These are phyloP conservation scores for Amaranthus hypochondriacus DNA, from an alignment of 148 eudicot species.

Conservation along the genomic window DNA sequence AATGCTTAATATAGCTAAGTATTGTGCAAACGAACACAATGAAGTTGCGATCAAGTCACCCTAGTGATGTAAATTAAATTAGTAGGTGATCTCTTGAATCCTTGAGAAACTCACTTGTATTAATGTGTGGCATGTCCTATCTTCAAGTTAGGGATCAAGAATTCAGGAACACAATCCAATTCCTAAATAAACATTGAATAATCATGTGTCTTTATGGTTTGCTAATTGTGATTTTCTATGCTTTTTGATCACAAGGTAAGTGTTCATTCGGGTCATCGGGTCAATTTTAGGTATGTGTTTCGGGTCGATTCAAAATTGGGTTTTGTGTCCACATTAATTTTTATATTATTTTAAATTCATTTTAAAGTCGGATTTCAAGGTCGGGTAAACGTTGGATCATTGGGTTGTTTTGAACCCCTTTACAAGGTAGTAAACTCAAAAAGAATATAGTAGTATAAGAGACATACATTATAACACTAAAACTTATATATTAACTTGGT, in stretches of 20 bases:
- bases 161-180: background rate
- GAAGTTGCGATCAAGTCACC: constrained; percentile 21
- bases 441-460: background rate
- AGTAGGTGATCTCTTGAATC: constrained; percentile 4
- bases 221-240: no score
- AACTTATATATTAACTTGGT: background rate
- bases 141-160: background rate
- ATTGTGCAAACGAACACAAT: constrained; percentile 35
- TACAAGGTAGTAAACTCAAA: background rate
- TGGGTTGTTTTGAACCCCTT: no score
- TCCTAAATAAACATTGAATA: background rate
- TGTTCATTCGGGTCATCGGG: no score
- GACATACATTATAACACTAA: background rate
- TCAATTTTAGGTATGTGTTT: no score
- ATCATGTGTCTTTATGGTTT: no score
- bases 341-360: no score
- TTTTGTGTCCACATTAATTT: no score
- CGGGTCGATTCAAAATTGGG: no score
- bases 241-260: no score
- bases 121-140: background rate
- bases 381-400: no score
- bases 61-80: constrained; percentile 15
- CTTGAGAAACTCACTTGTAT: background rate
- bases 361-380: no score
- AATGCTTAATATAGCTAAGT: constrained; percentile 47